phyloP scores from a whole-genome alignment of 1,284 basidiomycete species.

The Inonotus hispidus region DNA sequence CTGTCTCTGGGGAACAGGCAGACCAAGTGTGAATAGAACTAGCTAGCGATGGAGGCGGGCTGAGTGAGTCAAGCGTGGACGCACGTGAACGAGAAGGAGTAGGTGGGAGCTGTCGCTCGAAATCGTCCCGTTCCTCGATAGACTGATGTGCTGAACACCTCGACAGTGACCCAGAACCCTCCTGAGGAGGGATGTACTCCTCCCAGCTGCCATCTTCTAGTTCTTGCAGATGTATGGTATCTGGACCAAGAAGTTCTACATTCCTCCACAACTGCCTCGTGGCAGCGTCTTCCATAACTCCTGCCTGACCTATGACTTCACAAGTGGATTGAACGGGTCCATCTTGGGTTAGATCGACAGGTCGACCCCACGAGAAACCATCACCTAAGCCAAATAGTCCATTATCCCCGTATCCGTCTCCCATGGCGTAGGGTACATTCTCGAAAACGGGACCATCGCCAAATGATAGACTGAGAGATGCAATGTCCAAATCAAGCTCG shows the following conservation, averaged over 20 bases:
- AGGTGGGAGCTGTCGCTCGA: not conserved
- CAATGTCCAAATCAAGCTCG: conserved; percentile 30
- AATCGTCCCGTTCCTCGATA: not conserved
- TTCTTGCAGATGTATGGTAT: conserved; percentile 40
- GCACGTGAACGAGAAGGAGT: not conserved
- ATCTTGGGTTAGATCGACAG: conserved; percentile 10
- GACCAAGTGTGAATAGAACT: conserved; percentile 5
- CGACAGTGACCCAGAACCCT: not conserved
- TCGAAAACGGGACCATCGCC: conserved; percentile 23
- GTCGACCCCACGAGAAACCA: conserved; percentile 9
- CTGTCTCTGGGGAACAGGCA: conserved; percentile 12
- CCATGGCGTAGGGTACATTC: conserved; percentile 27
- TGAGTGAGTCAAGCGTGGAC: not conserved
- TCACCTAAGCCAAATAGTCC: not conserved
- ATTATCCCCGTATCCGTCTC: conserved; percentile 11
- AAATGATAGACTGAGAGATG: conserved; percentile 24
- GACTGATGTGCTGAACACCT: not conserved
- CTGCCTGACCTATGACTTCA: not conserved
- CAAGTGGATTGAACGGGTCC: not conserved
- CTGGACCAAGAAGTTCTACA: conserved; percentile 44
- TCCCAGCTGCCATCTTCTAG: conserved; percentile 31
- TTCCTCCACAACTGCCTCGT: conserved; percentile 36
- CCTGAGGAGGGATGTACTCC: not conserved
- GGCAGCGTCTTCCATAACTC: not conserved
- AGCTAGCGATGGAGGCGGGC: conserved; percentile 6